Evolutionary conservation across 2,329 filamentous ascomycete genomes (phyloP).

Genomic region (Cytospora leucostoma): DNA sequence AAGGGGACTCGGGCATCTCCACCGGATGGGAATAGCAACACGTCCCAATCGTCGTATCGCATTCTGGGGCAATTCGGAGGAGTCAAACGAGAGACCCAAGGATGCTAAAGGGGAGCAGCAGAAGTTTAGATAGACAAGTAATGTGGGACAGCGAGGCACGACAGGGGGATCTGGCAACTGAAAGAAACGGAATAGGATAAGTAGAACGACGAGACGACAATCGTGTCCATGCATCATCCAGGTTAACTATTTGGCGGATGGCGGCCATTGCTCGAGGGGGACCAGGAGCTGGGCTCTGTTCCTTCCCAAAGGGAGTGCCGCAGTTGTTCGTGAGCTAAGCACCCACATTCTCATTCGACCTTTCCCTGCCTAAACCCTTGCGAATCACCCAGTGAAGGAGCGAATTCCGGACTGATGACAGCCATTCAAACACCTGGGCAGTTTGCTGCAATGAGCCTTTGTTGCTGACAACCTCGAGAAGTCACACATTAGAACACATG

Average conservation of each 20-base stretch:
- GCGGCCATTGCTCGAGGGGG: neutral
- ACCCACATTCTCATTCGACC: neutral
- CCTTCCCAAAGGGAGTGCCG: neutral
- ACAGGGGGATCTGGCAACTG: neutral
- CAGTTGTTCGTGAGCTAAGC: neutral
- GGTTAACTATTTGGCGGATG: neutral
- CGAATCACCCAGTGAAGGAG: neutral
- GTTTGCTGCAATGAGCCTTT: neutral
- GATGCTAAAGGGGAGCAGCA: neutral
- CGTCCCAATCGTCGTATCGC: conserved; percentile 86
- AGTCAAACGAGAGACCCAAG: conserved; percentile 12
- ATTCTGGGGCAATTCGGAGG: conserved; percentile 48
- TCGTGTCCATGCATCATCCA: neutral
- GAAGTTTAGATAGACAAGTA: neutral
- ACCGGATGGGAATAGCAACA: conserved; percentile 70
- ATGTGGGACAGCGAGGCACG: neutral
- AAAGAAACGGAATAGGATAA: neutral
- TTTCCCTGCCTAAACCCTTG: neutral
- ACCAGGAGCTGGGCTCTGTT: neutral
- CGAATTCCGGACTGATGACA: neutral
- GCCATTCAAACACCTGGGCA: neutral
- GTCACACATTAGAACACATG: neutral
- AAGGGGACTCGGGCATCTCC: conserved; percentile 66
- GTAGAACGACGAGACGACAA: neutral
- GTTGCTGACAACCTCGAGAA: neutral